These are phyloP conservation scores for Xylariales sp. DNA, from an alignment of 2,329 filamentous ascomycete genomes.

Conservation along the genomic window DNA sequence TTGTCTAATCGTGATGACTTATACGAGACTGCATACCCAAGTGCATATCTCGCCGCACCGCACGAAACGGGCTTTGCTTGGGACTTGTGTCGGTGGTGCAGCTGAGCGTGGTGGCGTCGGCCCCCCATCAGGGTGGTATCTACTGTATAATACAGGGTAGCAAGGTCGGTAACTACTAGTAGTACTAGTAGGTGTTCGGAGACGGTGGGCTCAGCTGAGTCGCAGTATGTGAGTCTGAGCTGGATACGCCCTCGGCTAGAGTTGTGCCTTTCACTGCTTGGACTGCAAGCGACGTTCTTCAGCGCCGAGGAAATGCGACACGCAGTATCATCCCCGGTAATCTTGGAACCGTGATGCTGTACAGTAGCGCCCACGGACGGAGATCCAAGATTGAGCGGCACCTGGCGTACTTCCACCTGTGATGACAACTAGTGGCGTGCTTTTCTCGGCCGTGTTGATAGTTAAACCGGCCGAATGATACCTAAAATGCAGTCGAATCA, in stretches of 20 bases:
- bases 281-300: neutral
- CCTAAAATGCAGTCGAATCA: neutral
- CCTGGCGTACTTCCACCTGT: neutral
- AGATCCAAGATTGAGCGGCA: neutral
- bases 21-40: constrained; percentile 12
- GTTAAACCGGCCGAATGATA: constrained; percentile 30
- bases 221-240: neutral
- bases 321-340: neutral
- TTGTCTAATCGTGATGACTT: neutral
- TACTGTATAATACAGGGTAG: neutral
- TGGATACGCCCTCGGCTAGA: constrained; percentile 4
- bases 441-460: constrained; percentile 28
- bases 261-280: constrained; percentile 1
- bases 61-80: constrained; percentile 2
- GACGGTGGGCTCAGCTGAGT: constrained; percentile 13
- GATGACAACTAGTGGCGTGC: constrained; percentile 4
- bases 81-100: constrained; percentile 12
- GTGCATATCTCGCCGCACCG: constrained; percentile 5
- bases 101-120: constrained; percentile 16
- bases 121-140: neutral
- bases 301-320: neutral
- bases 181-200: neutral
- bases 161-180: too few species aligned
- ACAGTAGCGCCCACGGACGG: neutral
- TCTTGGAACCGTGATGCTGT: neutral